Percentiles rank a stretch among this genome's conserved stretches.
phyloP scores from a whole-genome alignment of 176 grass and related monocot species.

The Chrysopogon serrulatus region DNA sequence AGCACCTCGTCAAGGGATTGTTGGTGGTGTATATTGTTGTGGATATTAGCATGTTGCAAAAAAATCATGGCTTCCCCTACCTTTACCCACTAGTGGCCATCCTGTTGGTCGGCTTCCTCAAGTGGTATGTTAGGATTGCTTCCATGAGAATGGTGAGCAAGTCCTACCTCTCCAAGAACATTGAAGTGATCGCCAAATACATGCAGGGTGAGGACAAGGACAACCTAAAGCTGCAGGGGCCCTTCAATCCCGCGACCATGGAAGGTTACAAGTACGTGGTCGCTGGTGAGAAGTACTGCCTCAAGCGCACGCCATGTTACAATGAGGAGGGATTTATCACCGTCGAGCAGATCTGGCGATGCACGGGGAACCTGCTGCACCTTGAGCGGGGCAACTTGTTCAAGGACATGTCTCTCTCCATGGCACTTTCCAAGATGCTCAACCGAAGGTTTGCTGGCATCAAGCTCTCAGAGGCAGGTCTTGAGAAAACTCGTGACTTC shows the following conservation, averaged over 20 bases:
- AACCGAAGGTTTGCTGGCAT: not conserved
- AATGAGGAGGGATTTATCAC: not conserved
- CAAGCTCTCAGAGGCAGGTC: not conserved
- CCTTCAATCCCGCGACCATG: not conserved
- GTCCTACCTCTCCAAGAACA: not conserved
- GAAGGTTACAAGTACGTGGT: not conserved
- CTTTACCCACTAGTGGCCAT: not conserved
- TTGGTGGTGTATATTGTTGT: not conserved
- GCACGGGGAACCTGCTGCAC: not conserved
- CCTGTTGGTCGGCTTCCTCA: not conserved
- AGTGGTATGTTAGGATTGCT: not conserved
- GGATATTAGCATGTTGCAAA: accelerated
- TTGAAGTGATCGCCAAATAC: not conserved
- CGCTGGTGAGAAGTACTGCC: not conserved
- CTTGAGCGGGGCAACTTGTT: not conserved
- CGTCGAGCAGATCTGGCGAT: not conserved
- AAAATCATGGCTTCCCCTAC: not conserved
- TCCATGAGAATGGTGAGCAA: not conserved
- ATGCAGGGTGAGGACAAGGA: not conserved
- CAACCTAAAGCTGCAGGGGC: not conserved
- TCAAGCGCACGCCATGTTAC: not conserved
- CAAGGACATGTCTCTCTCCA: not conserved
- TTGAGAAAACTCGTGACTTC: not conserved
- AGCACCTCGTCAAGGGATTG: not conserved
- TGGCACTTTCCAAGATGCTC: not conserved